Conservation (phyloP, 208 protist genomes). For the Crithidia acanthocephali region DNA sequence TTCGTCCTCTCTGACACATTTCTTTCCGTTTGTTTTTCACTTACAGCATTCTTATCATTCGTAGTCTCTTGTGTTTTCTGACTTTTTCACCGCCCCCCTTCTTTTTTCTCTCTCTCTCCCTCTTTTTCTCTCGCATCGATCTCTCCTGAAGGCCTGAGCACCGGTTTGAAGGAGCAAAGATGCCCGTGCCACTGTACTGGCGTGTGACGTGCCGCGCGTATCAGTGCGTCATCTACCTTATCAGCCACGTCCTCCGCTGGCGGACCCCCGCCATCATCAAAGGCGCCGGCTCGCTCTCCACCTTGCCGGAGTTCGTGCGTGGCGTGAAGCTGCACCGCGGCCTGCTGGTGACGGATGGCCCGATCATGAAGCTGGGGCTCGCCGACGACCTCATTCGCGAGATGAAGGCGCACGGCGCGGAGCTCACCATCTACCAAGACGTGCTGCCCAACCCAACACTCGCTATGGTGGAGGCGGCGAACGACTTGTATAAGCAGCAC, state of each 20-base stretch:
- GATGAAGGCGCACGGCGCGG: slow-evolving; percentile 38
- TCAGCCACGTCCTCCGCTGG: slow-evolving; percentile 43
- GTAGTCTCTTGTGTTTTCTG: too few species aligned
- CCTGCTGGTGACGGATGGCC: slow-evolving; percentile 57
- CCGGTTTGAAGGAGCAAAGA: background rate
- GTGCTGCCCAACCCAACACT: slow-evolving; percentile 64
- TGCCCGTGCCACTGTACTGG: slow-evolving; percentile 49
- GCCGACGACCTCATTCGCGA: slow-evolving; percentile 37
- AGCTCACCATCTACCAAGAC: slow-evolving; percentile 48
- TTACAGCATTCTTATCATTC: too few species aligned
- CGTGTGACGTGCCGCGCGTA: slow-evolving; percentile 32
- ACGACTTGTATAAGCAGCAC: slow-evolving; percentile 37
- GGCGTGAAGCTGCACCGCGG: slow-evolving; percentile 40
- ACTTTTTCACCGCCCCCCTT: too few species aligned
- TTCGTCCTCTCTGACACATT: background rate
- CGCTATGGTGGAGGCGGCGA: slow-evolving; percentile 43
- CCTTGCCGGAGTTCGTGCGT: slow-evolving; percentile 42
- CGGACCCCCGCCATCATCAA: slow-evolving; percentile 39
- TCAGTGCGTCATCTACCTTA: slow-evolving; percentile 36
- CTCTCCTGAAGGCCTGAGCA: background rate
- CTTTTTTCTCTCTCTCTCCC: background rate
- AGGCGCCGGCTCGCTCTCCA: slow-evolving; percentile 35
- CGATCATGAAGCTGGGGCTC: slow-evolving; percentile 64
- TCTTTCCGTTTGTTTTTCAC: slow-evolving; percentile 5
- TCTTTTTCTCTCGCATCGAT: background rate